These are phyloP conservation scores for Podila horticola DNA, from an alignment of 192 early-diverging fungal genomes.

Conservation along the genomic window DNA sequence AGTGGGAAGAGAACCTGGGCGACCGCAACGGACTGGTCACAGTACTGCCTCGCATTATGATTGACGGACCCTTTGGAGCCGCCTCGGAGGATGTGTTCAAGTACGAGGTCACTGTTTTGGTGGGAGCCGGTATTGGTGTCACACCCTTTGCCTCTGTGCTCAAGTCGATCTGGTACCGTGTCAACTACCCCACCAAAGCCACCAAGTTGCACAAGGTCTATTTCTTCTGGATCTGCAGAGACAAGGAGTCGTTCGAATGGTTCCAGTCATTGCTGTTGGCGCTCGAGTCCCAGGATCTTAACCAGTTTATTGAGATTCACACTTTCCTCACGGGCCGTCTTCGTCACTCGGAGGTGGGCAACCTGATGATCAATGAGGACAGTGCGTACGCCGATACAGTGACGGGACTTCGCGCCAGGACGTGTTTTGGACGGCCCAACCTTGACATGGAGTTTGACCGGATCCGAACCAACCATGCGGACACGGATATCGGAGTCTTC, in stretches of 20 bases:
- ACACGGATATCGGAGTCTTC: conserved; percentile 78
- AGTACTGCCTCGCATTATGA: conserved; percentile 63
- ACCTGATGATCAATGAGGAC: conserved; percentile 66
- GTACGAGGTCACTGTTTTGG: conserved; percentile 72
- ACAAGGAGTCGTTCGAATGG: conserved; percentile 80
- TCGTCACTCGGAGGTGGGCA: conserved; percentile 69
- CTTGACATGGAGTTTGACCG: conserved; percentile 57
- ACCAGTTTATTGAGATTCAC: conserved; percentile 72
- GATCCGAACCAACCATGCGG: conserved; percentile 55
- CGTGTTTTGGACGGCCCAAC: conserved; percentile 61
- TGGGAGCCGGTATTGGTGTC: conserved; percentile 87
- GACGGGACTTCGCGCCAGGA: conserved; percentile 56
- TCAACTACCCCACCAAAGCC: conserved; percentile 63
- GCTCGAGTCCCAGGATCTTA: conserved; percentile 68
- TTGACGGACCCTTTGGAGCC: conserved; percentile 80
- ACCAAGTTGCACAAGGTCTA: conserved; percentile 72
- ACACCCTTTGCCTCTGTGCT: conserved; percentile 81
- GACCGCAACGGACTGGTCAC: conserved; percentile 44
- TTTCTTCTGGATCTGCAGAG: conserved; percentile 84
- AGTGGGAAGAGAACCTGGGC: conserved; percentile 47
- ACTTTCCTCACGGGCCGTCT: conserved; percentile 77
- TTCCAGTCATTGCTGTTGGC: conserved; percentile 81
- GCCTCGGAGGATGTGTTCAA: conserved; percentile 83
- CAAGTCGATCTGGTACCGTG: conserved; percentile 78
- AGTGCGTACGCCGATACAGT: conserved; percentile 57